Base-by-base conservation (phyloP, 225 moss, liverwort and hornwort species). In the Sphagnum contortum region DNA sequence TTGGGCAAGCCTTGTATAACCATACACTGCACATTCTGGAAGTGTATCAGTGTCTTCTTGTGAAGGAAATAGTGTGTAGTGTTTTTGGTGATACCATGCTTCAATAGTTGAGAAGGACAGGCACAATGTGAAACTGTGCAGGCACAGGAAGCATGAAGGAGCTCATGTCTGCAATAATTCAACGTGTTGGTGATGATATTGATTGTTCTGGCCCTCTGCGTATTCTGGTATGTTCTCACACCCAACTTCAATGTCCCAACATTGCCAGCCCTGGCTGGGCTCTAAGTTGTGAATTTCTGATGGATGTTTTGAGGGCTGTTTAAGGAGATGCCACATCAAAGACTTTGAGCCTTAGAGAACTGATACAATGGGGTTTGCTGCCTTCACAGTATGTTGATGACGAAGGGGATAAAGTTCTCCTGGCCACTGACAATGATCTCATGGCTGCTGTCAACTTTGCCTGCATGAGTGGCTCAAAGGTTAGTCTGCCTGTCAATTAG, bases 81-180 rank as follows among this genome's bases (percentile, higher is more conserved):
- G 9, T 6, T 6, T 5, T 9, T 29, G 29, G 29, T 29, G 29
- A 29, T 5, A 52, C 52, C 6, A 52, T 9, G 9, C 29, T 29
- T 29, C 6, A 9, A 52, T 6, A 9, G 9, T 52, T 9, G 9
- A 52, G 52, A 5, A 9, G 6, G 52, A 9, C 9, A 29, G 6
- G 52, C 9, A 9, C 52, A 9, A 9, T 0, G 29, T 29, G 12
- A 13, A 58, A 8, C 47, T 59, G 57, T 49, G 71, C 96, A 98
- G 96, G 96, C 45, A 89, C 92, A n/a, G 96, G 93, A 74, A 98
- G 96, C 84, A 83, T 98, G 71, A 98, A 92, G 49, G 96, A 98
- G 81, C 90, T 98, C 45, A 92, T 98, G 79, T 98, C 96, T 56
- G 87, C 86, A 67, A 92, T 98, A 79, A 83, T 89, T 56, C 89